A percentile compares a stretch with the other conserved stretches of the same genome.
Evolutionary conservation across 1,284 basidiomycete genomes (phyloP).

Genomic region (Sphaerobolus stellatus): DNA sequence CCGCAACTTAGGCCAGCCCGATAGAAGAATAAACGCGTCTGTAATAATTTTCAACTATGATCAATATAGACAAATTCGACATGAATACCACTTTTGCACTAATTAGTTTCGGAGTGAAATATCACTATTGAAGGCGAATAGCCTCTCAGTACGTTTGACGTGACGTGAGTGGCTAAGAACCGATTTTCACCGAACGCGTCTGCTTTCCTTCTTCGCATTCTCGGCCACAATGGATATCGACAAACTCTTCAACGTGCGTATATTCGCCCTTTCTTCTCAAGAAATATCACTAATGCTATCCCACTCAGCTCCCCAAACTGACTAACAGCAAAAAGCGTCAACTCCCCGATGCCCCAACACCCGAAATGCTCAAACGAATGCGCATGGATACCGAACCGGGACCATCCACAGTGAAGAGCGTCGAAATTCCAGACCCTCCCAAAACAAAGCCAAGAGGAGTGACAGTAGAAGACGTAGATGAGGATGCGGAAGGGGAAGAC

Average conservation of each 20-base stretch:
- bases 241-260: constrained; percentile 73
- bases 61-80: background rate
- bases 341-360: constrained; percentile 78
- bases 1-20: too few species aligned
- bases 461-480: constrained; percentile 44
- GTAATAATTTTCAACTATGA: background rate
- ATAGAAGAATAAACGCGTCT: too few species aligned
- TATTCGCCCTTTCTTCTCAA: constrained; percentile 4
- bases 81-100: background rate
- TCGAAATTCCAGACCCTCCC: constrained; percentile 21
- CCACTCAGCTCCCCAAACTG: constrained; percentile 64
- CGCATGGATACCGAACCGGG: constrained; percentile 45
- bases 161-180: background rate
- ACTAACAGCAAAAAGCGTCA: constrained; percentile 70
- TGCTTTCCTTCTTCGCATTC: background rate
- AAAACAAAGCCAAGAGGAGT: constrained; percentile 1
- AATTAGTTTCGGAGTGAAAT: background rate
- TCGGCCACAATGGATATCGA: constrained; percentile 66
- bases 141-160: background rate
- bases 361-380: constrained; percentile 80
- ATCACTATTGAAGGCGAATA: background rate
- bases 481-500: constrained; percentile 43
- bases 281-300: constrained; percentile 4
- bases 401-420: constrained; percentile 18
- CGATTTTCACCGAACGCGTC: background rate